Conservation (phyloP, 2,329 filamentous ascomycete genomes). For the Coleophoma crateriformis region DNA sequence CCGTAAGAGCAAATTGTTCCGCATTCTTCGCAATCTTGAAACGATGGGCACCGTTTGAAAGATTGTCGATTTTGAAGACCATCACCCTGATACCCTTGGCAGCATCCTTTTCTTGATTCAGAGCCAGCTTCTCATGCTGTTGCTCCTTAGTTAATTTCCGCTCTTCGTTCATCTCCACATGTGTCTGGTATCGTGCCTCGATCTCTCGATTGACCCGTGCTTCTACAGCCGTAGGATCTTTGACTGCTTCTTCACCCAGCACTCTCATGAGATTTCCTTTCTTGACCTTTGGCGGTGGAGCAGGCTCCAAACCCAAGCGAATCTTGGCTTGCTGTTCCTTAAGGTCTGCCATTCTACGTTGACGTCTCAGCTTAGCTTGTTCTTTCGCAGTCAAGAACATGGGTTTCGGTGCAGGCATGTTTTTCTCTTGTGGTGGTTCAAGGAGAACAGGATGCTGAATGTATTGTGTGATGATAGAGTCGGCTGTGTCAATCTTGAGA, state of each 20-base stretch:
- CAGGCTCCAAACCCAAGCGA: slow-evolving; percentile 79
- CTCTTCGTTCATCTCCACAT: slow-evolving; percentile 74
- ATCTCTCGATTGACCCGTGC: slow-evolving; percentile 91
- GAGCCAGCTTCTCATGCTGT: slow-evolving; percentile 72
- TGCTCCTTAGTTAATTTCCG: slow-evolving; percentile 87
- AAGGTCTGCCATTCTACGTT: slow-evolving; percentile 84
- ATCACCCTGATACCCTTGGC: slow-evolving; percentile 78
- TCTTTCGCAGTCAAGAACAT: slow-evolving; percentile 91
- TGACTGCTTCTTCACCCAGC: slow-evolving; percentile 77
- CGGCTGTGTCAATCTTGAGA: slow-evolving; percentile 70
- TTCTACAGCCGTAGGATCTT: slow-evolving; percentile 95
- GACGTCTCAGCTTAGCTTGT: slow-evolving; percentile 83
- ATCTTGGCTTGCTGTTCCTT: slow-evolving; percentile 98
- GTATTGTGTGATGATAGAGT: slow-evolving; percentile 84
- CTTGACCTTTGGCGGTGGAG: slow-evolving; percentile 92
- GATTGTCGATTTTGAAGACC: slow-evolving; percentile 82
- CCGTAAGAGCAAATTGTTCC: slow-evolving; percentile 80
- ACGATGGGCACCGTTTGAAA: slow-evolving; percentile 89
- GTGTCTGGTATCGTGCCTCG: slow-evolving; percentile 73
- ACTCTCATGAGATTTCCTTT: slow-evolving; percentile 98
- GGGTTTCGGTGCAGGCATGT: slow-evolving; percentile 72
- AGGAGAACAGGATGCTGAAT: slow-evolving; percentile 90
- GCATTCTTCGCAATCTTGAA: slow-evolving; percentile 93
- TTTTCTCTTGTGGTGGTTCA: slow-evolving; percentile 86
- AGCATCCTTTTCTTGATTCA: slow-evolving; percentile 83